Percentiles rank a stretch among this genome's conserved stretches.
These are phyloP conservation scores for Hirsutella thompsonii DNA, from an alignment of 2,329 filamentous ascomycete species.

Conservation along the genomic window DNA sequence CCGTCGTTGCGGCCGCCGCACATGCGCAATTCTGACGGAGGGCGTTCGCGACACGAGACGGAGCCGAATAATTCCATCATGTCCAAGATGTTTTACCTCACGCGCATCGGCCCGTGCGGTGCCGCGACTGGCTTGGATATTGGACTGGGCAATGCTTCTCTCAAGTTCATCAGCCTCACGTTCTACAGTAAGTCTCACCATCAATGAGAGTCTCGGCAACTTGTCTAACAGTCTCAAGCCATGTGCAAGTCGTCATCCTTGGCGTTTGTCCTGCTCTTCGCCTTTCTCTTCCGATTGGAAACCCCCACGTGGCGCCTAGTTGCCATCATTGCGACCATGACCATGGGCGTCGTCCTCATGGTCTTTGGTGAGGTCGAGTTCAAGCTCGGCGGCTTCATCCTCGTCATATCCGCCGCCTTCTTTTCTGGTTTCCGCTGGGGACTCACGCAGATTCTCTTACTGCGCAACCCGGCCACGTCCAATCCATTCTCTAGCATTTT, in stretches of 20 bases:
- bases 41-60: slow-evolving; percentile 36
- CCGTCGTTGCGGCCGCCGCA: slow-evolving; percentile 65
- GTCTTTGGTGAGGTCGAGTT: slow-evolving; percentile 91
- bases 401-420: slow-evolving; percentile 87
- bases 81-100: slow-evolving; percentile 84
- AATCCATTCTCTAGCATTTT: slow-evolving; percentile 97
- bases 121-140: slow-evolving; percentile 90
- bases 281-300: slow-evolving; percentile 87
- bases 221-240: slow-evolving; percentile 31
- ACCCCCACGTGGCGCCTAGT: slow-evolving; percentile 75
- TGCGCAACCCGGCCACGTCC: slow-evolving; percentile 85
- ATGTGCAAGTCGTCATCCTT: slow-evolving; percentile 99
- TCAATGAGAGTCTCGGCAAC: background rate
- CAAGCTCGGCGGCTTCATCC: slow-evolving; percentile 70
- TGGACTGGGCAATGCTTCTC: slow-evolving; percentile 85
- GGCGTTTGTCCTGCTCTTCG: slow-evolving; percentile 89
- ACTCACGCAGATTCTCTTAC: slow-evolving; percentile 91
- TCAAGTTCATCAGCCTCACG: slow-evolving; percentile 92
- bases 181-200: slow-evolving; percentile 64
- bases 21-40: slow-evolving; percentile 31
- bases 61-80: slow-evolving; percentile 53
- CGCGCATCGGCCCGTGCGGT: slow-evolving; percentile 82
- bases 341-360: slow-evolving; percentile 91
- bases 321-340: slow-evolving; percentile 84
- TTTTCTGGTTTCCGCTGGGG: slow-evolving; percentile 96